Percentiles rank a stretch among this genome's conserved stretches.
phyloP scores from a whole-genome alignment of 1,284 basidiomycete species.

The Irpex rosettiformis region DNA sequence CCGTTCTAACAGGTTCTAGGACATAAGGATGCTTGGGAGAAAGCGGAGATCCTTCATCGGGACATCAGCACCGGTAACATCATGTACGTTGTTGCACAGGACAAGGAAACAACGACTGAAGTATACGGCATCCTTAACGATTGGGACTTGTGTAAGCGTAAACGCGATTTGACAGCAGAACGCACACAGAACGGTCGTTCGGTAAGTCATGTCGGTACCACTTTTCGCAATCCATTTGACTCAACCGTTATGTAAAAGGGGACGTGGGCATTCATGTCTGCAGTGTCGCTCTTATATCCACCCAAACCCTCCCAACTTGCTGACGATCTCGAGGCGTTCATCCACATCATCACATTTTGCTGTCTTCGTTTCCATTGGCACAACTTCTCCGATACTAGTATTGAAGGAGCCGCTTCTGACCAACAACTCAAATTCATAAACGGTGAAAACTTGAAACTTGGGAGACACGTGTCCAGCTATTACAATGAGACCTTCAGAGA shows the following conservation, averaged over 20 bases:
- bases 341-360: conserved; percentile 11
- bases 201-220: not conserved
- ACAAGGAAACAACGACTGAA: not conserved
- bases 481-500: too few relatives aligned
- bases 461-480: not conserved
- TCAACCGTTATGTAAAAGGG: conserved; percentile 9
- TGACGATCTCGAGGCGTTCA: conserved; percentile 18
- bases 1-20: conserved; percentile 1
- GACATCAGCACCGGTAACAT: conserved; percentile 19
- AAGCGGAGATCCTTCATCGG: conserved; percentile 16
- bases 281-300: conserved; percentile 8
- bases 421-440: too few relatives aligned
- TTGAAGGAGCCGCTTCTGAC: not conserved
- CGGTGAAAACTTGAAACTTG: not conserved
- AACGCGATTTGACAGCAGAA: not conserved
- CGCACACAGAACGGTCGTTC: not conserved
- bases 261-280: conserved; percentile 17
- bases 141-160: conserved; percentile 17
- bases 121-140: conserved; percentile 14
- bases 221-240: not conserved
- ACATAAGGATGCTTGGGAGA: conserved; percentile 12
- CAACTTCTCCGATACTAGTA: not conserved
- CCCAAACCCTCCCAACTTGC: conserved; percentile 1
- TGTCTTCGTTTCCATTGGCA: conserved; percentile 10
- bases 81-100: conserved; percentile 6